A percentile compares a stretch with the other conserved stretches of the same genome.
Evolutionary conservation across 495 filamentous ascomycete genomes (phyloP).

Genomic region (Tuber indicum): DNA sequence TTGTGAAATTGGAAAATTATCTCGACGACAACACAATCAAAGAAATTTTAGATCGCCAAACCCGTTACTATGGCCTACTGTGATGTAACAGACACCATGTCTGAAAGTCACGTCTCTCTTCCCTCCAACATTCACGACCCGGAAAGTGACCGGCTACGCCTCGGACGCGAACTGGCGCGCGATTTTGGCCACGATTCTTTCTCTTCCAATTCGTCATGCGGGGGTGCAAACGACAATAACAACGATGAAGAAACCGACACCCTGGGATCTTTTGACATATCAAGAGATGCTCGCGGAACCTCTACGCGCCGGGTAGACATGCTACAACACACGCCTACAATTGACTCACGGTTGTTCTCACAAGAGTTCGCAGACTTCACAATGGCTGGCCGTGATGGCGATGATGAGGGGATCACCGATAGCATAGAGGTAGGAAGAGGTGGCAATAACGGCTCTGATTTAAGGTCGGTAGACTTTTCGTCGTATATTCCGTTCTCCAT

Average conservation of each 20-base stretch:
- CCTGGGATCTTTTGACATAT: slow-evolving; percentile 36
- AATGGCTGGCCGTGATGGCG: slow-evolving; percentile 34
- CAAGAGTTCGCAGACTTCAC: slow-evolving; percentile 40
- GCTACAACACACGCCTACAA: slow-evolving; percentile 39
- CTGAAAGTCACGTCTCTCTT: slow-evolving; percentile 17
- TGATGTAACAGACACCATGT: slow-evolving; percentile 26
- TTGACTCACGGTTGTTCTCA: slow-evolving; percentile 34
- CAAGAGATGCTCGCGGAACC: slow-evolving; percentile 36
- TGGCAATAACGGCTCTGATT: slow-evolving; percentile 20
- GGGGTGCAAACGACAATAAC: slow-evolving; percentile 17
- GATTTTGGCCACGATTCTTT: slow-evolving; percentile 39
- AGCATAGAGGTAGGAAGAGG: slow-evolving; percentile 38
- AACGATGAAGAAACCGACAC: slow-evolving; percentile 30
- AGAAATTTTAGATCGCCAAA: not conserved
- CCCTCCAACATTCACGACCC: slow-evolving; percentile 22
- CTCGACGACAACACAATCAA: not conserved
- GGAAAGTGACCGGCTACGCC: slow-evolving; percentile 35
- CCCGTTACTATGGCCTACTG: slow-evolving; percentile 23
- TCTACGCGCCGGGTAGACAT: slow-evolving; percentile 37
- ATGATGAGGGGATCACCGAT: slow-evolving; percentile 13
- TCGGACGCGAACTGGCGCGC: slow-evolving; percentile 41
- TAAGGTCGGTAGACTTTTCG: slow-evolving; percentile 32
- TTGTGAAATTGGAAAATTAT: not conserved
- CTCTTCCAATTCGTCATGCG: slow-evolving; percentile 27
- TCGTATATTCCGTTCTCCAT: slow-evolving; percentile 30